phyloP scores from a whole-genome alignment of 2,329 filamentous ascomycete genomes.

The Neopestalotiopsis rosae region DNA sequence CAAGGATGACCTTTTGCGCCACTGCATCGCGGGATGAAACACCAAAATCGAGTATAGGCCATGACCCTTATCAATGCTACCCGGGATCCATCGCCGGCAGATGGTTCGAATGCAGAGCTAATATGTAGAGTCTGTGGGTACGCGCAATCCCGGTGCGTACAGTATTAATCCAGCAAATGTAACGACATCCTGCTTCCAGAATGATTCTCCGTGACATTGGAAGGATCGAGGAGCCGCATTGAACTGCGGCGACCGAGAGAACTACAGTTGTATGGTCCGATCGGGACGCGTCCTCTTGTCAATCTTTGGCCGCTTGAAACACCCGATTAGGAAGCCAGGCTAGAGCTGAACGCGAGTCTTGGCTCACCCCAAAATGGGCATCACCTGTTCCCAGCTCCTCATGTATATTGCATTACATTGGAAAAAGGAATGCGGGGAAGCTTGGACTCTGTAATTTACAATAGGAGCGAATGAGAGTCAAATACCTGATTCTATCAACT shows the following conservation, averaged over 20 bases:
- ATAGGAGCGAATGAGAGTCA: neutral
- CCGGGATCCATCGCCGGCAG: neutral
- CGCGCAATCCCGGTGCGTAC: neutral
- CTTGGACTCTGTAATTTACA: neutral
- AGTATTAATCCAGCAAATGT: neutral
- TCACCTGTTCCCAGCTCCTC: neutral
- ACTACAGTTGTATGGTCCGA: neutral
- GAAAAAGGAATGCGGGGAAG: neutral
- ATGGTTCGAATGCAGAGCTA: neutral
- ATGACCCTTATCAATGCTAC: neutral
- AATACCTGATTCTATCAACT: neutral
- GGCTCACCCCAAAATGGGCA: slow-evolving; percentile 3
- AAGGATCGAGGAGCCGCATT: neutral
- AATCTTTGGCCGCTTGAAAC: neutral
- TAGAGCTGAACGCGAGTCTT: slow-evolving; percentile 10
- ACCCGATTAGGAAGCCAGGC: slow-evolving; percentile 9
- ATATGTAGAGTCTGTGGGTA: neutral
- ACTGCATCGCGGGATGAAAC: slow-evolving; percentile 1
- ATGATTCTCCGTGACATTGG: neutral
- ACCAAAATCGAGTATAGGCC: neutral
- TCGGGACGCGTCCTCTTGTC: neutral
- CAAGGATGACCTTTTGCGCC: neutral
- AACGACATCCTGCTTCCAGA: neutral
- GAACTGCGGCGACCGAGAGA: neutral
- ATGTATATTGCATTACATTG: slow-evolving; percentile 5